phyloP scores from a whole-genome alignment of 2,329 filamentous ascomycete genomes.

The Cercospora sp. region DNA sequence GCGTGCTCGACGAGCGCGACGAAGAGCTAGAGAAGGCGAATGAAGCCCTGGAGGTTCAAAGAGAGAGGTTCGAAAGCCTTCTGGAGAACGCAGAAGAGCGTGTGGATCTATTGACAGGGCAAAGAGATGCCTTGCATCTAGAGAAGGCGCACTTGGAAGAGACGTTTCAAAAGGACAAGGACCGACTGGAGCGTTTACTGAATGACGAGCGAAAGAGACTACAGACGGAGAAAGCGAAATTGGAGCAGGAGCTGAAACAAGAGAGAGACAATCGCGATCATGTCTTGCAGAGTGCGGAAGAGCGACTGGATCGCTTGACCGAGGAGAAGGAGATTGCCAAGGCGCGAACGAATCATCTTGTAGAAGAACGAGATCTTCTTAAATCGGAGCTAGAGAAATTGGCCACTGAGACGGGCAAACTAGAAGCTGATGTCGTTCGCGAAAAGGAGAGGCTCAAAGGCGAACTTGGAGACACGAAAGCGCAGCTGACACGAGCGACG shows the following conservation, averaged over 20 bases:
- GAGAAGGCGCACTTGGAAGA: constrained; percentile 10
- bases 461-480: constrained; percentile 10
- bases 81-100: constrained; percentile 38
- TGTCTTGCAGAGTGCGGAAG: constrained; percentile 5
- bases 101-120: constrained; percentile 37
- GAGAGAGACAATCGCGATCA: constrained; percentile 7
- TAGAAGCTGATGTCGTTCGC: constrained; percentile 11
- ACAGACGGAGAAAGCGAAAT: not conserved
- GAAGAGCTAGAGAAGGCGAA: constrained; percentile 35
- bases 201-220: constrained; percentile 16
- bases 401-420: constrained; percentile 6
- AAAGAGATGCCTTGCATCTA: constrained; percentile 33
- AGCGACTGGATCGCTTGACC: constrained; percentile 20
- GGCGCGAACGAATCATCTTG: constrained; percentile 15
- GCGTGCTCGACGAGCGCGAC: constrained; percentile 34
- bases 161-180: not conserved
- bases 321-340: constrained; percentile 22
- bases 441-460: constrained; percentile 14
- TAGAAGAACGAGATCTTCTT: constrained; percentile 8
- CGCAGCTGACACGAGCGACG: constrained; percentile 12
- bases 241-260: not conserved
- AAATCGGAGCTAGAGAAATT: constrained; percentile 3
- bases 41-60: constrained; percentile 31
- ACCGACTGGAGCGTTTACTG: constrained; percentile 18
- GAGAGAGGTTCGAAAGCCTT: constrained; percentile 33